Percentiles rank a stretch among this genome's conserved stretches.
Conservation (phyloP, 1,284 basidiomycete species). For the Trichosporon inkin region DNA sequence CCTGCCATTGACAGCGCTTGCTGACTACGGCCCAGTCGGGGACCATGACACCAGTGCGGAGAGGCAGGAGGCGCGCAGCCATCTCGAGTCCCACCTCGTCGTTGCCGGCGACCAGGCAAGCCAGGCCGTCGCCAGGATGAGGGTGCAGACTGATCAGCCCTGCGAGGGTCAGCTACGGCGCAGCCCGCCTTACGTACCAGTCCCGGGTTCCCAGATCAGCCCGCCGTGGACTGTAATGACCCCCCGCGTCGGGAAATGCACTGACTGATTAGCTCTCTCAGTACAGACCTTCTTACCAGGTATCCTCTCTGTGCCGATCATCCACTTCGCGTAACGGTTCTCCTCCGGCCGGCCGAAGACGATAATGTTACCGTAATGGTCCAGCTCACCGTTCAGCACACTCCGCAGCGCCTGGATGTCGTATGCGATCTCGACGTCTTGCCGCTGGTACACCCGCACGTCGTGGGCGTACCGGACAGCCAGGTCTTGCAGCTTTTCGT, state of each 20-base stretch:
- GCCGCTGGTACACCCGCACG: constrained; percentile 63
- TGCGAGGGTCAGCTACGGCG: constrained; percentile 27
- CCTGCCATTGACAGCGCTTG: constrained; percentile 55
- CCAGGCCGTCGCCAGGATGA: constrained; percentile 55
- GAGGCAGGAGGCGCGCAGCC: constrained; percentile 66
- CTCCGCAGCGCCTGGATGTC: constrained; percentile 52
- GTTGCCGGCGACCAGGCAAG: constrained; percentile 61
- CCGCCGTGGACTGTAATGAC: constrained; percentile 31
- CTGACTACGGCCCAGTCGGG: constrained; percentile 72
- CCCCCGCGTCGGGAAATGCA: constrained; percentile 42
- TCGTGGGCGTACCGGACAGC: constrained; percentile 66
- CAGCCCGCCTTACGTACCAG: constrained; percentile 30
- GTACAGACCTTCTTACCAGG: constrained; percentile 27
- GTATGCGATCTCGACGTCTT: constrained; percentile 61
- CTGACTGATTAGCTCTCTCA: constrained; percentile 18
- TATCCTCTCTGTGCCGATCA: constrained; percentile 30
- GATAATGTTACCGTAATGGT: constrained; percentile 58
- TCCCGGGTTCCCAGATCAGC: constrained; percentile 35
- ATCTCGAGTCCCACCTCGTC: constrained; percentile 61
- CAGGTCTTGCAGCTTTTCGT: constrained; percentile 47
- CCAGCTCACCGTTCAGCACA: constrained; percentile 23
- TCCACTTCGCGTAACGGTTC: constrained; percentile 32
- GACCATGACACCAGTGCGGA: constrained; percentile 64
- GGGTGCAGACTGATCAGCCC: constrained; percentile 68
- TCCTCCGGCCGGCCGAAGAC: constrained; percentile 47